These are phyloP conservation scores for Amyloporia xantha DNA, from an alignment of 768 basidiomycete species.

Conservation along the genomic window DNA sequence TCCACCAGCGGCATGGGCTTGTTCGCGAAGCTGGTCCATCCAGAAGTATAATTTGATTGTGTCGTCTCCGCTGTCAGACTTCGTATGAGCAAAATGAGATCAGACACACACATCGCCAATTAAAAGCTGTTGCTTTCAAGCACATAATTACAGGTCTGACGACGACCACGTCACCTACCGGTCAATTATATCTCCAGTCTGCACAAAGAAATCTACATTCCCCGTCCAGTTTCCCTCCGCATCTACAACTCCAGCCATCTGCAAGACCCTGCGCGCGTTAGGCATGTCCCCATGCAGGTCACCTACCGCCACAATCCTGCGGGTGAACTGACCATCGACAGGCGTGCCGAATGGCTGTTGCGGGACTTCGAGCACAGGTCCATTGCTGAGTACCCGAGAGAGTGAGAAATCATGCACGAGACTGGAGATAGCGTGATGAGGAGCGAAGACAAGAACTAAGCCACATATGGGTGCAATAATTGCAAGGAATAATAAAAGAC, in stretches of 20 bases:
- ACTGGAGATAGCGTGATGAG: conserved; percentile 15
- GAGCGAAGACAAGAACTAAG: conserved; percentile 6
- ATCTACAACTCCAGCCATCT: conserved; percentile 75
- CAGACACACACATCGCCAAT: not conserved
- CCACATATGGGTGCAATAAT: not conserved
- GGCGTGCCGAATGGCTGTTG: not conserved
- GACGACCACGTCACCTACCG: no score
- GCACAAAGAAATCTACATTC: conserved; percentile 79
- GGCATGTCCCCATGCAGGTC: conserved; percentile 87
- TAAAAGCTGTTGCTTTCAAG: no score
- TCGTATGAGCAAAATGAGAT: not conserved
- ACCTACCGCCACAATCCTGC: conserved; percentile 79
- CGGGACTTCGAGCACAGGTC: not conserved
- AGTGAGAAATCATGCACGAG: conserved; percentile 14
- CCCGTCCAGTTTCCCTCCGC: conserved; percentile 74
- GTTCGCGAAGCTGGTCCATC: conserved; percentile 77
- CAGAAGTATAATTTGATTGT: conserved; percentile 78
- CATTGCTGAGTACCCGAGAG: not conserved
- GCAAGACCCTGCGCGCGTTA: conserved; percentile 74
- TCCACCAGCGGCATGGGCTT: conserved; percentile 67
- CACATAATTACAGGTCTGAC: no score
- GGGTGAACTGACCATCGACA: conserved; percentile 15
- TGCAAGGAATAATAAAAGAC: not conserved
- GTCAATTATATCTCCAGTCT: conserved; percentile 95
- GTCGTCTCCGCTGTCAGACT: conserved; percentile 65